These are phyloP conservation scores for Exserohilum turcica DNA, from an alignment of 2,329 filamentous ascomycete genomes.

Conservation along the genomic window DNA sequence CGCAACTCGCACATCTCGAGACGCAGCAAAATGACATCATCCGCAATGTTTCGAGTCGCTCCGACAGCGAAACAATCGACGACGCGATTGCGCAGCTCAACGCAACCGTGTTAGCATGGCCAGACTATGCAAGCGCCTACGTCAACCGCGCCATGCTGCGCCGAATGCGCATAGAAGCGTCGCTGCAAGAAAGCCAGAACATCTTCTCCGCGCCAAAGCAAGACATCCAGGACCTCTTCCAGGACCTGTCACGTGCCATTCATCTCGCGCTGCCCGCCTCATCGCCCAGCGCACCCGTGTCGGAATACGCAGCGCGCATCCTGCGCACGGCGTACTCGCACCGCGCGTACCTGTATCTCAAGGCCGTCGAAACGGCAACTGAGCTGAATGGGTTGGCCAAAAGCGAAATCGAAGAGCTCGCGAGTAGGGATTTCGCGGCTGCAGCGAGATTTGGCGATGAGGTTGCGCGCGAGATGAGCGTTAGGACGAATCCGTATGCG, in stretches of 20 bases:
- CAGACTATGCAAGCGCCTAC: slow-evolving; percentile 71
- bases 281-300: slow-evolving; percentile 57
- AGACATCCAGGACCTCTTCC: slow-evolving; percentile 32
- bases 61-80: slow-evolving; percentile 19
- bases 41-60: slow-evolving; percentile 21
- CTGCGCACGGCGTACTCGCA: slow-evolving; percentile 75
- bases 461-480: slow-evolving; percentile 61
- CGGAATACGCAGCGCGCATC: slow-evolving; percentile 67
- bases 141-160: slow-evolving; percentile 76
- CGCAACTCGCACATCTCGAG: slow-evolving; percentile 50
- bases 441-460: slow-evolving; percentile 63
- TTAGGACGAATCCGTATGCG: slow-evolving; percentile 66
- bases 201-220: slow-evolving; percentile 22
- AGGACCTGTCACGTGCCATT: slow-evolving; percentile 57
- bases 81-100: slow-evolving; percentile 52
- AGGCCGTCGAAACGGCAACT: slow-evolving; percentile 46
- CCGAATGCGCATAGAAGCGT: slow-evolving; percentile 59
- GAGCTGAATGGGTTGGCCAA: slow-evolving; percentile 42
- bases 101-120: slow-evolving; percentile 61
- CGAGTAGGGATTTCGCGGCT: slow-evolving; percentile 60
- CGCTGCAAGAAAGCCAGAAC: slow-evolving; percentile 7
- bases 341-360: slow-evolving; percentile 57
- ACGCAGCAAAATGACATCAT: slow-evolving; percentile 54
- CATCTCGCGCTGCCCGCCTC: slow-evolving; percentile 54
- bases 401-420: slow-evolving; percentile 59